These are phyloP conservation scores for Diospyros kaki DNA, from an alignment of 148 eudicot genomes.

Conservation along the genomic window DNA sequence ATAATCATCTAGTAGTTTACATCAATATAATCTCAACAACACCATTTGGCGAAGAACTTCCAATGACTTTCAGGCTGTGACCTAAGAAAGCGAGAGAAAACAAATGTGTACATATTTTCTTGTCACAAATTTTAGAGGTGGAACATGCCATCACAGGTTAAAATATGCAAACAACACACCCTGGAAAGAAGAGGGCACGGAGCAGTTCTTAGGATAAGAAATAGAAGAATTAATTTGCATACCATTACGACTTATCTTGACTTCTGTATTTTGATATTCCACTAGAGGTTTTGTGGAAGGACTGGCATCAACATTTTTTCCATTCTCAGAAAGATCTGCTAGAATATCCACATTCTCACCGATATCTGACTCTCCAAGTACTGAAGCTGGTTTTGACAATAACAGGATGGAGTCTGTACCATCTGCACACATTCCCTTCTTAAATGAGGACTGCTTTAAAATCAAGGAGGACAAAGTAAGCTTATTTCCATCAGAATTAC, in stretches of 20 bases:
- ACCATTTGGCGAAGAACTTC: too few relatives aligned
- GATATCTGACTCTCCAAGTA: conserved; percentile 13
- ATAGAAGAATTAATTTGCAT: background rate
- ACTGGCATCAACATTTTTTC: conserved; percentile 7
- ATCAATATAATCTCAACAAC: too few relatives aligned
- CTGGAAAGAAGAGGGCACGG: too few relatives aligned
- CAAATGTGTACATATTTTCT: too few relatives aligned
- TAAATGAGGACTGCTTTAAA: background rate
- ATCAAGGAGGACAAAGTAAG: background rate
- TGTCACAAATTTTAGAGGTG: too few relatives aligned
- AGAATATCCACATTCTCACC: conserved; percentile 10
- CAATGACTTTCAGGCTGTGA: too few relatives aligned
- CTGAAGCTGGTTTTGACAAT: conserved; percentile 4
- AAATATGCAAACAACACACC: too few relatives aligned
- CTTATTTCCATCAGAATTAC: background rate
- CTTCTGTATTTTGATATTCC: conserved; percentile 8
- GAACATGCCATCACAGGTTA: too few relatives aligned
- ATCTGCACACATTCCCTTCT: conserved; percentile 15
- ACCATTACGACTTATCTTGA: conserved; percentile 6
- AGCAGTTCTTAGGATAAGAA: too few relatives aligned
- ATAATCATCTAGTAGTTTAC: too few relatives aligned
- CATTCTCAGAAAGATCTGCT: conserved; percentile 3
- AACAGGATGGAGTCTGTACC: background rate
- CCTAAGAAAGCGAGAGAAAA: too few relatives aligned
- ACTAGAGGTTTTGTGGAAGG: conserved; percentile 10